These are phyloP conservation scores for Podaxis pistillaris DNA, from an alignment of 768 basidiomycete species.

Conservation along the genomic window DNA sequence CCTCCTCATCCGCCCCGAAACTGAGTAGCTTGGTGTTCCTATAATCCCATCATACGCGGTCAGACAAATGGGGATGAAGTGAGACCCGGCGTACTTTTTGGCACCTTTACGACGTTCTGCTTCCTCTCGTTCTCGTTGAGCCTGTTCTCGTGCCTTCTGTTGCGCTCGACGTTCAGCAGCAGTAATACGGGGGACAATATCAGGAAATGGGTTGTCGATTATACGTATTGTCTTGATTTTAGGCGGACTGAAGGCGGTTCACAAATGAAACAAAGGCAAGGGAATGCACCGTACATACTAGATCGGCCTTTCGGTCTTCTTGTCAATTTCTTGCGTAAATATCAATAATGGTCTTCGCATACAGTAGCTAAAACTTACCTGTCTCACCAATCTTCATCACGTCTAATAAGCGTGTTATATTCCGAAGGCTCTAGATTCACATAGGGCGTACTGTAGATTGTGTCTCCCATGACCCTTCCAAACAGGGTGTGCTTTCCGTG, in stretches of 20 bases:
- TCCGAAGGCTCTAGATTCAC: not conserved
- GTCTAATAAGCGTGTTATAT: conserved; percentile 44
- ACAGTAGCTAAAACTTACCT: conserved; percentile 46
- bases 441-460: conserved; percentile 72
- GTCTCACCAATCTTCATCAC: conserved; percentile 89
- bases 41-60: not conserved
- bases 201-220: conserved; percentile 90
- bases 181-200: conserved; percentile 95
- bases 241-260: conserved; percentile 61
- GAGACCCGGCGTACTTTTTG: conserved; percentile 67
- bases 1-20: conserved; percentile 74
- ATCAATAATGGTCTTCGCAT: not conserved
- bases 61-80: not conserved
- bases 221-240: conserved; percentile 86
- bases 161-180: conserved; percentile 88
- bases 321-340: conserved; percentile 57
- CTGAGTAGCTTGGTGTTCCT: conserved; percentile 91
- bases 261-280: not conserved
- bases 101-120: conserved; percentile 68
- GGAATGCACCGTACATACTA: conserved; percentile 52
- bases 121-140: conserved; percentile 78
- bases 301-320: conserved; percentile 65
- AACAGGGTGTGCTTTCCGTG: conserved; percentile 95
- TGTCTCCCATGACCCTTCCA: conserved; percentile 86
- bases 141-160: conserved; percentile 74